Conservation (phyloP, 352 stramenopile species). For the Albugo laibachii region DNA sequence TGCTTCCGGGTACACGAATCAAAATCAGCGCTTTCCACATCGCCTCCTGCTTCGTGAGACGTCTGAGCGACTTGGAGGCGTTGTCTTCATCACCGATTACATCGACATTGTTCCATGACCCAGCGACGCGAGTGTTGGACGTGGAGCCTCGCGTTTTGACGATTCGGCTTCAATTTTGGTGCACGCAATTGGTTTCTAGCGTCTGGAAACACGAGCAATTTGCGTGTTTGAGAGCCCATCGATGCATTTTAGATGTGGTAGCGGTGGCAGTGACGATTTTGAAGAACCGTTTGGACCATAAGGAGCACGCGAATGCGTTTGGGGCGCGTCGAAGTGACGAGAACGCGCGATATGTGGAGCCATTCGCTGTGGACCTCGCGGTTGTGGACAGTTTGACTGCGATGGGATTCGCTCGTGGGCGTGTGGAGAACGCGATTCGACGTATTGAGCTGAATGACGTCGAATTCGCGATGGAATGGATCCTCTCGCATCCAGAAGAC, state of each 20-base stretch:
- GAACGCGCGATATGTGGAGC: conserved; percentile 3
- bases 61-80: conserved; percentile 42
- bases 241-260: conserved; percentile 36
- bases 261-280: conserved; percentile 50
- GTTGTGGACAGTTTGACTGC: conserved; percentile 84
- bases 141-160: conserved; percentile 36
- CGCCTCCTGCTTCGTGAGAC: conserved; percentile 29
- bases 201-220: conserved; percentile 44
- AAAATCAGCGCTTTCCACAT: conserved; percentile 45
- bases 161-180: conserved; percentile 39
- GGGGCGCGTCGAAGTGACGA: background rate
- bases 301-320: conserved; percentile 8
- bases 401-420: conserved; percentile 87
- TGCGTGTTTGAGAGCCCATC: conserved; percentile 17
- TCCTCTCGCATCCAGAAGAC: conserved; percentile 78
- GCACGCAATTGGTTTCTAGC: conserved; percentile 24
- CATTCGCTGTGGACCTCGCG: conserved; percentile 79
- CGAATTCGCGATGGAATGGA: conserved; percentile 93
- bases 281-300: conserved; percentile 42
- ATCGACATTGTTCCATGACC: conserved; percentile 20
- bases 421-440: conserved; percentile 82
- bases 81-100: conserved; percentile 45
- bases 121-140: conserved; percentile 3
- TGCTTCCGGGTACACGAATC: conserved; percentile 19
- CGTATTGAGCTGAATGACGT: conserved; percentile 80